Percentiles rank a stretch among this genome's conserved stretches.
These are phyloP conservation scores for Nemania sp. DNA, from an alignment of 2,329 filamentous ascomycete genomes.

Conservation along the genomic window DNA sequence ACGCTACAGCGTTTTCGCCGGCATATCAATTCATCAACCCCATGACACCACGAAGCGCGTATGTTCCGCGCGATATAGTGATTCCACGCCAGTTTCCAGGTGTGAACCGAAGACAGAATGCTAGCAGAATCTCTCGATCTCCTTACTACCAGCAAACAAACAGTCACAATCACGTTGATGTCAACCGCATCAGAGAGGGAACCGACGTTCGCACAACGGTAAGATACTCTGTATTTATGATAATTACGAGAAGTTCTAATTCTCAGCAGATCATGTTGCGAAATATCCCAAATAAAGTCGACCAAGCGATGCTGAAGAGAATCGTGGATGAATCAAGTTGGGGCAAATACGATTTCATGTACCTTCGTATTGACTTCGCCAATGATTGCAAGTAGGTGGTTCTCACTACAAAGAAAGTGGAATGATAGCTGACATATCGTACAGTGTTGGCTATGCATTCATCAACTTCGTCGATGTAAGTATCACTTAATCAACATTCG, in stretches of 20 bases:
- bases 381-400: slow-evolving; percentile 77
- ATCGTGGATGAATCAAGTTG: slow-evolving; percentile 79
- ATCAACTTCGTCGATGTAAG: slow-evolving; percentile 88
- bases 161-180: slow-evolving; percentile 66
- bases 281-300: slow-evolving; percentile 91
- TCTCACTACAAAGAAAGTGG: background rate
- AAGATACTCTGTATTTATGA: slow-evolving; percentile 40
- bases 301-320: slow-evolving; percentile 74
- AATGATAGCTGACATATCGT: slow-evolving; percentile 35
- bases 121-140: slow-evolving; percentile 51
- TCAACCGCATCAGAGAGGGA: slow-evolving; percentile 64
- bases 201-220: slow-evolving; percentile 77
- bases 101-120: slow-evolving; percentile 54
- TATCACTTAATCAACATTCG: slow-evolving; percentile 3
- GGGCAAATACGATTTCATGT: slow-evolving; percentile 93
- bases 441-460: slow-evolving; percentile 92
- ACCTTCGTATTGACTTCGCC: slow-evolving; percentile 86
- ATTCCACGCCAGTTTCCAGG: slow-evolving; percentile 46
- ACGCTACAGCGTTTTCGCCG: slow-evolving; percentile 36
- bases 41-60: slow-evolving; percentile 31
- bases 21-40: slow-evolving; percentile 37
- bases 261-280: slow-evolving; percentile 79
- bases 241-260: slow-evolving; percentile 1
- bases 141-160: slow-evolving; percentile 53
- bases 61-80: slow-evolving; percentile 43